phyloP scores from a whole-genome alignment of 257 asterid species.

The Fraxinus quadrangulata region DNA sequence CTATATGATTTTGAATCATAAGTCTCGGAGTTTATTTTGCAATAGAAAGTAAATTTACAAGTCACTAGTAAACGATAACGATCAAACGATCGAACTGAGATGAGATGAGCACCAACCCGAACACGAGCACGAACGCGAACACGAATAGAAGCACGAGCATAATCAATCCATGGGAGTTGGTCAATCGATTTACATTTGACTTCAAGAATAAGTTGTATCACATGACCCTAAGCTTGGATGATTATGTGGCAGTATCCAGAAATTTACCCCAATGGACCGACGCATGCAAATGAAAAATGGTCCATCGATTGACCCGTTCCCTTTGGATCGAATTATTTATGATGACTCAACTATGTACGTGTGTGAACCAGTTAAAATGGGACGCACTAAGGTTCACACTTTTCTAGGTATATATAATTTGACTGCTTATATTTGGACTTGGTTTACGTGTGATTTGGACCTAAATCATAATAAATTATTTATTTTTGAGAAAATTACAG shows the following conservation, averaged over 20 bases:
- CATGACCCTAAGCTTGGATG: background rate
- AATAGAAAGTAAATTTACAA: no score
- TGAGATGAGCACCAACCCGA: no score
- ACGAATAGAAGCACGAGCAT: no score
- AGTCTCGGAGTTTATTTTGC: no score
- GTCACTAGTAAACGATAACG: no score
- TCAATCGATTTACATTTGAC: no score
- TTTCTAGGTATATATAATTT: background rate
- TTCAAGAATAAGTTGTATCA: no score
- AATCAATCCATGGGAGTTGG: no score
- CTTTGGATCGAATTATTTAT: background rate
- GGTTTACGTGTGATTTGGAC: slow-evolving; percentile 1
- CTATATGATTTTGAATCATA: no score
- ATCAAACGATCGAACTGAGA: no score
- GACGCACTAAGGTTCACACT: background rate
- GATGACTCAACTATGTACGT: background rate
- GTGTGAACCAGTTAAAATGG: background rate
- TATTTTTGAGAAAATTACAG: no score
- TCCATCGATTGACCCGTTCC: slow-evolving; percentile 7
- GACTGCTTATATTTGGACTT: slow-evolving; percentile 7
- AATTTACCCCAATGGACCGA: background rate
- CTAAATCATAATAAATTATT: background rate
- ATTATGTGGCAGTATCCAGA: background rate
- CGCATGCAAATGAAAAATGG: background rate
- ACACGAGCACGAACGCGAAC: no score